phyloP scores from a whole-genome alignment of 805 yeast genomes.

The Maudiozyma bulderi region DNA sequence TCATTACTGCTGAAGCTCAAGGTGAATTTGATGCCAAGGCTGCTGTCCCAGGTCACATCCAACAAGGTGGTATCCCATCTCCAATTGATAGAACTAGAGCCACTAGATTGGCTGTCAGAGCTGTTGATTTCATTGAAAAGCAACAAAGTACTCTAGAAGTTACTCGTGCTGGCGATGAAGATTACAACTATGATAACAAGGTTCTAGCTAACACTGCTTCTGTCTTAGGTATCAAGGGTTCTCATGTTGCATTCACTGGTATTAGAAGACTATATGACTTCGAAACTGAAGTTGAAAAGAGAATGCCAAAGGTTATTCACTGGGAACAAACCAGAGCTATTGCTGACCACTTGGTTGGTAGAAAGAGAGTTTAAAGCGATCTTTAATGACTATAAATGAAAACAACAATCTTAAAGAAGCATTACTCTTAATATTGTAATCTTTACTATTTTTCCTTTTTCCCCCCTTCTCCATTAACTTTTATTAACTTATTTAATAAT shows the following conservation, averaged over 20 bases:
- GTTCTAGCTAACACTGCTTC: slow-evolving; percentile 49
- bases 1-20: slow-evolving; percentile 49
- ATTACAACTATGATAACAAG: slow-evolving; percentile 24
- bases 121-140: slow-evolving; percentile 57
- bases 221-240: slow-evolving; percentile 73
- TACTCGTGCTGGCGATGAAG: slow-evolving; percentile 27
- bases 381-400: background rate
- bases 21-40: slow-evolving; percentile 68
- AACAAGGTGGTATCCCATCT: slow-evolving; percentile 73
- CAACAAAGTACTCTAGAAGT: slow-evolving; percentile 20
- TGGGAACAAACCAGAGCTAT: slow-evolving; percentile 72
- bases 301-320: slow-evolving; percentile 84
- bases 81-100: slow-evolving; percentile 72
- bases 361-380: slow-evolving; percentile 31
- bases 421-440: background rate
- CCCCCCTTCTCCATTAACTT: background rate
- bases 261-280: slow-evolving; percentile 71
- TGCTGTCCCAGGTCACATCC: slow-evolving; percentile 81
- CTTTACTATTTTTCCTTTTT: background rate
- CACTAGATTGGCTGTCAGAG: slow-evolving; percentile 58
- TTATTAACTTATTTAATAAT: background rate
- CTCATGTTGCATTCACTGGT: slow-evolving; percentile 66
- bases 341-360: slow-evolving; percentile 78
- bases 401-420: background rate
- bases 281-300: slow-evolving; percentile 69